Percentiles rank a stretch among this genome's conserved stretches.
These are phyloP conservation scores for Rhynchosporium agropyri DNA, from an alignment of 2,329 filamentous ascomycete species.

Conservation along the genomic window DNA sequence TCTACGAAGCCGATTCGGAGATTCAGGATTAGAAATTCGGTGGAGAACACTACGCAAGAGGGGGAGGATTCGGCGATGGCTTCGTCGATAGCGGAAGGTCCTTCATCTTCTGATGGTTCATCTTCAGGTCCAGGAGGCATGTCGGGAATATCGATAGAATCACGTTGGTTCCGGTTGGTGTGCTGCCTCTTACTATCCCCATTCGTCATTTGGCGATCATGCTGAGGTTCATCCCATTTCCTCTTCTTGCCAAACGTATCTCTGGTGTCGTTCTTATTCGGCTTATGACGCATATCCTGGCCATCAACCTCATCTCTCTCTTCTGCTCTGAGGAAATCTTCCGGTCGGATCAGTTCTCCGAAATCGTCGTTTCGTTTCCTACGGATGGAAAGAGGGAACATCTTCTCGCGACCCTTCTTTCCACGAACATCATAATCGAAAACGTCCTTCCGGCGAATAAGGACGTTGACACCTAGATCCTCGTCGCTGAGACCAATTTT, in stretches of 20 bases:
- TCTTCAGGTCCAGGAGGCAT: conserved; percentile 49
- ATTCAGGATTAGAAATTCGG: conserved; percentile 66
- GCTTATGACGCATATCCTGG: conserved; percentile 56
- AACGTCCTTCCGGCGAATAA: conserved; percentile 86
- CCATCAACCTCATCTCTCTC: conserved; percentile 79
- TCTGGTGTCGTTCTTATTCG: conserved; percentile 53
- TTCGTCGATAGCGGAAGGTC: conserved; percentile 56
- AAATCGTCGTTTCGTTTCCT: conserved; percentile 85
- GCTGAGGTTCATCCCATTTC: conserved; percentile 78
- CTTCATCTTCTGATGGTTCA: conserved; percentile 63
- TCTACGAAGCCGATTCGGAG: conserved; percentile 86
- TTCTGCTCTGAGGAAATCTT: conserved; percentile 91
- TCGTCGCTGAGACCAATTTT: conserved; percentile 87
- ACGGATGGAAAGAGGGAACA: conserved; percentile 85
- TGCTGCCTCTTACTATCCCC: conserved; percentile 64
- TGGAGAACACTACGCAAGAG: conserved; percentile 70
- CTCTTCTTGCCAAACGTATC: conserved; percentile 85
- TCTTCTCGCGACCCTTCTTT: conserved; percentile 88
- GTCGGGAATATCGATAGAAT: conserved; percentile 47
- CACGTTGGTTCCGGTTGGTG: conserved; percentile 43
- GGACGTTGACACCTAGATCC: conserved; percentile 87
- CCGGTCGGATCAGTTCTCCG: conserved; percentile 88
- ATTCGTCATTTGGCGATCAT: conserved; percentile 46
- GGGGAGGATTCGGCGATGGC: conserved; percentile 59
- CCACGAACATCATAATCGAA: conserved; percentile 91